phyloP scores from a whole-genome alignment of 768 basidiomycete genomes.

The Dentipellis fragilis region DNA sequence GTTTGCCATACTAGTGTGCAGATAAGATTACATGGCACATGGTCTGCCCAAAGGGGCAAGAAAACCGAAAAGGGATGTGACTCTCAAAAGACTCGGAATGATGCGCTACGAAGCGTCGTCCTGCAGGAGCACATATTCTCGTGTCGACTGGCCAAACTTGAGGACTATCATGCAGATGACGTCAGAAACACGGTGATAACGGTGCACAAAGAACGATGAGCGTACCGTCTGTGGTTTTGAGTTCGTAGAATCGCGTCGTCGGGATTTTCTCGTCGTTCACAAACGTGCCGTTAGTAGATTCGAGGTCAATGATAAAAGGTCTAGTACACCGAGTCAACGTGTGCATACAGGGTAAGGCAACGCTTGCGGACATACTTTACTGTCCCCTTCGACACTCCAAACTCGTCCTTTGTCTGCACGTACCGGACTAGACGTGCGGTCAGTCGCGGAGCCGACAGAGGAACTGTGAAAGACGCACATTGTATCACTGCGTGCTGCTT shows the following conservation, averaged over 20 bases:
- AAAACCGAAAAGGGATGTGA: too few relatives aligned
- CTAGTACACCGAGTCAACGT: slow-evolving; percentile 28
- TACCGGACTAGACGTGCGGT: slow-evolving; percentile 50
- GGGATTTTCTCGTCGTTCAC: slow-evolving; percentile 88
- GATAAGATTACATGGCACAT: too few relatives aligned
- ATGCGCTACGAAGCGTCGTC: background rate
- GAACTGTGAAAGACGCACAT: slow-evolving; percentile 36
- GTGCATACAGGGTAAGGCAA: background rate
- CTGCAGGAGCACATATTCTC: slow-evolving; percentile 2
- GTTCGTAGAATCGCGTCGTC: slow-evolving; percentile 46
- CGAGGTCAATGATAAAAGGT: slow-evolving; percentile 94
- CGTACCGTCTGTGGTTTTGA: slow-evolving; percentile 72
- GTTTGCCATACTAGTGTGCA: too few relatives aligned
- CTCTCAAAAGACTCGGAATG: background rate
- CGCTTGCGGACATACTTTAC: slow-evolving; percentile 58
- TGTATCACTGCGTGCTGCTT: slow-evolving; percentile 98
- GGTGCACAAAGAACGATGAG: background rate
- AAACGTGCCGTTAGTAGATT: slow-evolving; percentile 93
- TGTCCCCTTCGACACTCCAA: slow-evolving; percentile 62
- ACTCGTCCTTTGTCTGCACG: slow-evolving; percentile 81
- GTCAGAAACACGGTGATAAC: background rate
- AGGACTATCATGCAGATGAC: background rate
- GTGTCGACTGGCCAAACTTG: background rate
- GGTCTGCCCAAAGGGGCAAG: too few relatives aligned
- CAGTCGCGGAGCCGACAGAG: background rate